Evolutionary conservation across 495 filamentous ascomycete species (phyloP), one percentile per base, ranked within the genome.

Genomic region (Aspergillus steynii): DNA sequence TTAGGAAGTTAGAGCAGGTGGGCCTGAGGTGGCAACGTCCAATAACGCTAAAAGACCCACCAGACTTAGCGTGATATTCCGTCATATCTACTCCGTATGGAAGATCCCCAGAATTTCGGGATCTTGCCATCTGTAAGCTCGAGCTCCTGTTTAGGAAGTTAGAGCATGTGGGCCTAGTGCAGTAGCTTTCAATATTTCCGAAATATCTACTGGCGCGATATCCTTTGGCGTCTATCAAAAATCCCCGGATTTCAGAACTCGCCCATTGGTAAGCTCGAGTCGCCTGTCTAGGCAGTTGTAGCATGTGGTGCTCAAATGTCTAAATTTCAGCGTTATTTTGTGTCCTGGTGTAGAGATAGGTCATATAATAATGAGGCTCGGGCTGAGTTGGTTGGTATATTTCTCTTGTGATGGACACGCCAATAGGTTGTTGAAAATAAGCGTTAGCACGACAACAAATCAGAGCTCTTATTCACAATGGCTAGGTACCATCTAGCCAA

Each of bases 1-100:
- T 58, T 58, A 58, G 27, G 55, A 50, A 58, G 55, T 58, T 58
- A 58, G 50, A 7, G 4, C 37, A 58, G 25, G 55, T 58, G 55
- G 55, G 37, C 26, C 54, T 27, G 20, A 20, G 27, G 26, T 55
- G 52, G 52, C 25, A 32, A 31, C 20, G 20, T 20, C 20, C 20
- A 20, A 20, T 20, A 20, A 20, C 20, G 20, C 20, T 20, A 20
- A 20, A 20, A 20, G 20, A 20, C 20, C 20, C 20, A 20, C 20
- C 20, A 20, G 20, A 20, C 20, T 20, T 20, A 20, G 20, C 20
- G 20, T 20, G 20, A 20, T 20, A 20, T 20, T 20, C 20, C 20
- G 20, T 20, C 20, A 20, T 20, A 20, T 20, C 20, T 20, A 20
- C 20, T 20, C 20, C 20, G 20, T 20, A 20, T 20, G 20, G 20